Base-by-base conservation (phyloP, 192 early-diverging fungal genomes). In the Rhizoclosmatium sp. region DNA sequence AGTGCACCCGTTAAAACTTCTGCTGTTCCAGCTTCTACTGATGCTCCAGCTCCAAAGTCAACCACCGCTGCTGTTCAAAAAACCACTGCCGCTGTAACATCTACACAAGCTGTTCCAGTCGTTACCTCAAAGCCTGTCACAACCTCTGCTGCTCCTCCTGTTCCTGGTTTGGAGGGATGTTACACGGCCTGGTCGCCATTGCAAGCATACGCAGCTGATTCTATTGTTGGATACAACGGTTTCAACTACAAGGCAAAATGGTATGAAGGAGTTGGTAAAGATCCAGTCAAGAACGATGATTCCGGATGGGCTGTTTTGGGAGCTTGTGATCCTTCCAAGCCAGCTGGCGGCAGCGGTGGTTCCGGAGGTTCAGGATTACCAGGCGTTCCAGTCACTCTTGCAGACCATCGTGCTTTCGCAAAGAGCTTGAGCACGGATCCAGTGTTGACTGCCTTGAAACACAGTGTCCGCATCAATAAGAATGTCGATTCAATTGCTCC, bases 331-430 rank as follows among this genome's bases (percentile, higher is more conserved):
- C 9, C 5, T 7, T 12, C 51, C 16, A 54, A 7, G 16, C 9
- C 5, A 54, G 16, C 51, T 54, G 51, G 51, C 51, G 51, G 51
- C 5, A 7, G 1, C 51, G 5, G 51, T 54, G 16, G 16, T 12
- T 54, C 9, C 51, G 51, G 51, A 7, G 16, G 5, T 7, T 16
- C 51, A 54, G 16, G 51, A 54, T 16, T 54, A 54, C 51, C 51
- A 54, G 51, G 51, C 0, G 16, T 54, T 12, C 23, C 66, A 31
- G 46, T 51, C 21, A 58, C 47, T n/a, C 42, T 72, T 16, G 70
- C 70, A 9, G 48, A 72, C n/a, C 44, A 40, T 14, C 70, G 51
- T 3, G 70, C 47, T 19, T 72, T 39, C 51, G 70, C 49, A 2
- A 51, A 47, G 1, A 21, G 48, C 49, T 19, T 46, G 12, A 45